These are phyloP conservation scores for Mrakia blollopis DNA, from an alignment of 768 basidiomycete species.

Conservation along the genomic window DNA sequence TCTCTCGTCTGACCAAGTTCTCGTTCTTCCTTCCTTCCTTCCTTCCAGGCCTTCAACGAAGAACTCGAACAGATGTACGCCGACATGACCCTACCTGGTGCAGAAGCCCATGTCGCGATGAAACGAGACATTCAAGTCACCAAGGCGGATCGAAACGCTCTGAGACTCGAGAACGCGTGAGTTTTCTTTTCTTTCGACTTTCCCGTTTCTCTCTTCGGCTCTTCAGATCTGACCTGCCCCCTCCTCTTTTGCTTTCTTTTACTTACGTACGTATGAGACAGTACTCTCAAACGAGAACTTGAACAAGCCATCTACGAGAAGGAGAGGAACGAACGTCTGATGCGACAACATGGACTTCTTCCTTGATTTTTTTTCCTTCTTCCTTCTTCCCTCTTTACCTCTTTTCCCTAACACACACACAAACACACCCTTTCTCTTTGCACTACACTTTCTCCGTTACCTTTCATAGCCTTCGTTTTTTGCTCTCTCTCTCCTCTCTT, in stretches of 20 bases:
- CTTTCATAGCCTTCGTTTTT: not conserved
- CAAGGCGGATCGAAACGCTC: conserved; percentile 32
- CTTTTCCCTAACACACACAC: not conserved
- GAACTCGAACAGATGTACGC: conserved; percentile 33
- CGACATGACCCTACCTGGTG: conserved; percentile 31
- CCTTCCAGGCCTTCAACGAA: conserved; percentile 30
- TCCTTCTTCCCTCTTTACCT: too few relatives aligned
- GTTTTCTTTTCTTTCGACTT: not conserved
- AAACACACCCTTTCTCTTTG: not conserved
- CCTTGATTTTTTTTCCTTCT: not conserved
- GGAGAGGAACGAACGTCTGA: conserved; percentile 19
- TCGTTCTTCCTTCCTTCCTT: not conserved
- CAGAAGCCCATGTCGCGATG: conserved; percentile 31
- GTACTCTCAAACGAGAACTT: conserved; percentile 29
- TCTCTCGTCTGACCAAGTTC: conserved; percentile 4
- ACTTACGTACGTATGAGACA: too few relatives aligned
- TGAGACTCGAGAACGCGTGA: conserved; percentile 30
- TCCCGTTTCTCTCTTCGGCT: too few relatives aligned
- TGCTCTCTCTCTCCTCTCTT: not conserved
- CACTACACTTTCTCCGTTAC: too few relatives aligned
- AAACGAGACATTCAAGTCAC: conserved; percentile 31
- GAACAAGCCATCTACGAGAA: conserved; percentile 32
- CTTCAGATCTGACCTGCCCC: not conserved
- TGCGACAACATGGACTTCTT: conserved; percentile 24
- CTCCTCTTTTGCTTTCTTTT: not conserved